These are phyloP conservation scores for Metschnikowia orientalis DNA, from an alignment of 805 yeast species.

Conservation along the genomic window DNA sequence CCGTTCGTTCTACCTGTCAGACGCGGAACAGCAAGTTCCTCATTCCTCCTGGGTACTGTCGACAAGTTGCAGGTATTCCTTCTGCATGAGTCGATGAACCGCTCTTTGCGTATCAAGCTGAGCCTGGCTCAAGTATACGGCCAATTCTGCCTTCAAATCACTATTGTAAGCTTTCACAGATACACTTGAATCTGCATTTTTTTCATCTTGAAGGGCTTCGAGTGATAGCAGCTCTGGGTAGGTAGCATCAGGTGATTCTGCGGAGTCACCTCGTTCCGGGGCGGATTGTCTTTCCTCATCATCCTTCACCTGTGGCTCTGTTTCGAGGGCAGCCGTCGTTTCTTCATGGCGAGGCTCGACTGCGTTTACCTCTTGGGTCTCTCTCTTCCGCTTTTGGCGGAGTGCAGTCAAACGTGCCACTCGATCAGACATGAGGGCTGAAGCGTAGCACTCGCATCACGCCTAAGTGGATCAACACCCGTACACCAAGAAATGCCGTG, in stretches of 20 bases:
- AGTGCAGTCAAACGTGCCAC: conserved; percentile 18
- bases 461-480: conserved; percentile 5
- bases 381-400: conserved; percentile 11
- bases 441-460: not conserved
- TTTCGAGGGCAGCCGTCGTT: not conserved
- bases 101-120: conserved; percentile 25
- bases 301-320: too few relatives aligned
- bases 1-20: too few relatives aligned
- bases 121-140: conserved; percentile 24
- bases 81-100: conserved; percentile 24
- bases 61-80: conserved; percentile 17
- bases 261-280: too few relatives aligned
- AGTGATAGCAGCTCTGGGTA: too few relatives aligned
- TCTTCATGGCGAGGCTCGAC: not conserved
- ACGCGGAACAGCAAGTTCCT: too few relatives aligned
- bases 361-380: not conserved
- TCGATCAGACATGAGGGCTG: conserved; percentile 12
- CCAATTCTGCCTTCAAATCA: conserved; percentile 31
- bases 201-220: too few relatives aligned
- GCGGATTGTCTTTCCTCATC: too few relatives aligned
- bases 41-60: too few relatives aligned
- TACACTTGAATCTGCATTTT: too few relatives aligned
- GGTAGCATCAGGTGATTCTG: too few relatives aligned
- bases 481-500: conserved; percentile 3
- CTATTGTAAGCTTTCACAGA: conserved; percentile 25